Percentiles rank a stretch among this genome's conserved stretches.
phyloP scores from a whole-genome alignment of 23 red algal genomes.

The Agarophyton chilense region DNA sequence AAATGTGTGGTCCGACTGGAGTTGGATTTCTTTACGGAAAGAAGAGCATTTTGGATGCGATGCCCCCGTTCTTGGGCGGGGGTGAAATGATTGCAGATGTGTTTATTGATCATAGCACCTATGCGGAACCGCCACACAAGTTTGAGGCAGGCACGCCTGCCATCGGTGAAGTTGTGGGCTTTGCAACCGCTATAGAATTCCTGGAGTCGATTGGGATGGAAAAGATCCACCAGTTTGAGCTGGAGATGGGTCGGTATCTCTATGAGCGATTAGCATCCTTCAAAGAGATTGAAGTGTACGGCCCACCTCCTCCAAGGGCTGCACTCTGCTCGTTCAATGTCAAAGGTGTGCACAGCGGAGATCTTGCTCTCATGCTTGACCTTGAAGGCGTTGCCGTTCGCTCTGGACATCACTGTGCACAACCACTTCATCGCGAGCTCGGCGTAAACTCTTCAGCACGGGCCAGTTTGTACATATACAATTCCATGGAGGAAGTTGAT shows the following conservation, averaged over 20 bases:
- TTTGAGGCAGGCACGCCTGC: conserved; percentile 99
- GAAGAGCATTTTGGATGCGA: conserved; percentile 69
- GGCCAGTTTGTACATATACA: conserved; percentile 96
- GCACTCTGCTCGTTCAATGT: conserved; percentile 95
- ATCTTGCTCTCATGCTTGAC: conserved; percentile 91
- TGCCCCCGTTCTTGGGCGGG: conserved; percentile 96
- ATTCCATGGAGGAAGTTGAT: conserved; percentile 90
- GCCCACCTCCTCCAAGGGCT: conserved; percentile 75
- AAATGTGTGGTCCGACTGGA: conserved; percentile 99
- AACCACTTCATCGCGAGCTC: conserved; percentile 88
- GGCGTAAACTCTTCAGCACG: conserved; percentile 73
- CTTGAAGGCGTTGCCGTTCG: conserved; percentile 97
- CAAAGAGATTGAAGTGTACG: conserved; percentile 87
- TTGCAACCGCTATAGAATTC: conserved; percentile 89
- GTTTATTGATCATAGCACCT: conserved; percentile 78
- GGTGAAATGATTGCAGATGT: conserved; percentile 99
- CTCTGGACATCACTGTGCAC: conserved; percentile 96
- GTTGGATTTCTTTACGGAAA: conserved; percentile 95
- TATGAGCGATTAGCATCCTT: conserved; percentile 72
- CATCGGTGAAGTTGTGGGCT: conserved; percentile 90
- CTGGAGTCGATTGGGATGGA: conserved; percentile 80
- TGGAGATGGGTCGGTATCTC: conserved; percentile 72
- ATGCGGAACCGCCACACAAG: conserved; percentile 91
- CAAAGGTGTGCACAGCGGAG: conserved; percentile 84
- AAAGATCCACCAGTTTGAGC: conserved; percentile 75